Evolutionary conservation across 495 filamentous ascomycete genomes (phyloP).

Genomic region (Aspergillus affinis): DNA sequence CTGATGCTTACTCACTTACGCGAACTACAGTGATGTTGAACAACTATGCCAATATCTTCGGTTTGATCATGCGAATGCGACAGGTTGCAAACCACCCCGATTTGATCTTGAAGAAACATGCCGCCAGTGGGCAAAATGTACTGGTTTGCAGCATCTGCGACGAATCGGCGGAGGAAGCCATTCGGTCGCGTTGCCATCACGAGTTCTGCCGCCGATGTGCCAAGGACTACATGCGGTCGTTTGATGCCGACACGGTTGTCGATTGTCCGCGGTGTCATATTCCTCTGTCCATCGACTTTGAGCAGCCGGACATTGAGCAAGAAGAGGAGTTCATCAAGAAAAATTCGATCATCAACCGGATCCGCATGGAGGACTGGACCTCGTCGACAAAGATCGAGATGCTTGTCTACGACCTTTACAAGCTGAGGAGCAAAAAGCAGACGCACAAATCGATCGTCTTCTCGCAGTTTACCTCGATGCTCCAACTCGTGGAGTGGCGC

Average conservation of each 20-base stretch:
- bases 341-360: conserved; percentile 93
- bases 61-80: conserved; percentile 95
- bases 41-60: conserved; percentile 84
- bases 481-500: conserved; percentile 89
- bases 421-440: conserved; percentile 82
- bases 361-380: conserved; percentile 96
- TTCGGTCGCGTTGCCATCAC: conserved; percentile 87
- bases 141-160: conserved; percentile 93
- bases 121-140: conserved; percentile 82
- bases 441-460: conserved; percentile 86
- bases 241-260: conserved; percentile 58
- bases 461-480: conserved; percentile 70
- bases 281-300: conserved; percentile 81
- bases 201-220: conserved; percentile 93
- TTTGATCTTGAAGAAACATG: conserved; percentile 83
- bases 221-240: conserved; percentile 76
- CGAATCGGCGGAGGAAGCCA: conserved; percentile 90
- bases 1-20: not conserved
- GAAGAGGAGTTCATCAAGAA: conserved; percentile 83
- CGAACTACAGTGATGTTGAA: conserved; percentile 66
- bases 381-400: conserved; percentile 97
- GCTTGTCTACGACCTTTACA: conserved; percentile 88
- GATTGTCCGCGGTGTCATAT: conserved; percentile 95
- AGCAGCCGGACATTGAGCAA: conserved; percentile 90
- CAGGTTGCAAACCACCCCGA: conserved; percentile 96